Percentiles rank a stretch among this genome's conserved stretches.
Evolutionary conservation across 768 basidiomycete species (phyloP).

Genomic region (Clavaria fumosa): DNA sequence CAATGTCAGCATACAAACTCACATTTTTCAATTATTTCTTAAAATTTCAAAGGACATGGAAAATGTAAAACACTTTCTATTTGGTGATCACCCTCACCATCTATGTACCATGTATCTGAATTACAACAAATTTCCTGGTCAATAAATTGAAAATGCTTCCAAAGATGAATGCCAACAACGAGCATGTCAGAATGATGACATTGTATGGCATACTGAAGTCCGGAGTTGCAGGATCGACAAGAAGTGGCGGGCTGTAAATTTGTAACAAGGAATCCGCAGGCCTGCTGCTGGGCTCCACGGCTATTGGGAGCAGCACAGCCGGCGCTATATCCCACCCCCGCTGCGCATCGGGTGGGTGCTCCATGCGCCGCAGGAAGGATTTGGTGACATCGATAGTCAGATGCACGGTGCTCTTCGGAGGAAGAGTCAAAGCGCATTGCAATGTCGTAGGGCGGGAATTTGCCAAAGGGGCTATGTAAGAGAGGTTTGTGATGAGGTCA

Average conservation of each 20-base stretch:
- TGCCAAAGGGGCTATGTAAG: constrained; percentile 51
- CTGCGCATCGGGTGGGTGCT: constrained; percentile 91
- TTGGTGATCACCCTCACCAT: too few species aligned
- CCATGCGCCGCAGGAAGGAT: constrained; percentile 82
- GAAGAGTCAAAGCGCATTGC: constrained; percentile 55
- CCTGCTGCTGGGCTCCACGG: constrained; percentile 8
- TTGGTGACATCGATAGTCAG: constrained; percentile 66
- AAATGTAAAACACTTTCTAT: too few species aligned
- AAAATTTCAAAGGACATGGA: too few species aligned
- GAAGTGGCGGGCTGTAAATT: constrained; percentile 67
- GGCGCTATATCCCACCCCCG: constrained; percentile 89
- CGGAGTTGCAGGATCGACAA: constrained; percentile 92
- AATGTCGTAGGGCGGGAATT: constrained; percentile 68
- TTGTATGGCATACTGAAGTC: constrained; percentile 99
- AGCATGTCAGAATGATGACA: constrained; percentile 93
- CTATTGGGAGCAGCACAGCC: constrained; percentile 49
- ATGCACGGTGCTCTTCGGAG: constrained; percentile 44
- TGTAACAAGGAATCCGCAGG: constrained; percentile 17
- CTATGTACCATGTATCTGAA: too few species aligned
- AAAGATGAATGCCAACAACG: constrained; percentile 83
- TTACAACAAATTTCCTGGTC: constrained; percentile 65
- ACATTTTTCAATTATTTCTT: too few species aligned
- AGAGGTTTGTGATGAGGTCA: constrained; percentile 45
- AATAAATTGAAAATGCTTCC: constrained; percentile 83
- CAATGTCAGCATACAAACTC: too few species aligned